Conservation (phyloP, 139 green algal species). For the Choricystis sp. region DNA sequence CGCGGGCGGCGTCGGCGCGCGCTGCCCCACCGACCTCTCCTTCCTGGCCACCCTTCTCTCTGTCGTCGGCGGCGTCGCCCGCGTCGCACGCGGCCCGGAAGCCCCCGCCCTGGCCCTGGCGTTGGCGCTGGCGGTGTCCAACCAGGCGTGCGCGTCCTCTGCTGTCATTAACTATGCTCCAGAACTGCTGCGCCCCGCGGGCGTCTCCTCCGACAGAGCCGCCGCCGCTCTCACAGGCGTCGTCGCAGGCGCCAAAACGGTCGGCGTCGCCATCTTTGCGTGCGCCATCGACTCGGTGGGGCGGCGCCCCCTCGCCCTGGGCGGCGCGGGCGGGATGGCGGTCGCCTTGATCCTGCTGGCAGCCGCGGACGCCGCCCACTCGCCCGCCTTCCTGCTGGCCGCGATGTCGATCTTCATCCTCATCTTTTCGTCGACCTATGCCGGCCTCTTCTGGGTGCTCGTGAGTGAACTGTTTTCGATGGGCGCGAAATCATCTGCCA, state of each 20-base stretch:
- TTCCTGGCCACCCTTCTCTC: background rate
- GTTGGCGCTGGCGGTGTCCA: constrained; percentile 52
- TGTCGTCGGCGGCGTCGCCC: too few relatives aligned
- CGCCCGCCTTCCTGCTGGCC: constrained; percentile 16
- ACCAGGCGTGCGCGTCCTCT: constrained; percentile 48
- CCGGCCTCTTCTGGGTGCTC: constrained; percentile 66
- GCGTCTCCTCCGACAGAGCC: constrained; percentile 13
- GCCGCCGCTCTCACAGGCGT: constrained; percentile 25
- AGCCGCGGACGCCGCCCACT: constrained; percentile 9
- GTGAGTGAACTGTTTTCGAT: constrained; percentile 60
- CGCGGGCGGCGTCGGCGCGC: too few relatives aligned
- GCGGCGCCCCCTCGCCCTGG: background rate
- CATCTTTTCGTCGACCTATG: constrained; percentile 36
- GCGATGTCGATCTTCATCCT: constrained; percentile 66
- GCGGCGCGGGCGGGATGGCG: constrained; percentile 6
- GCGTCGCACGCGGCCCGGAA: constrained; percentile 7
- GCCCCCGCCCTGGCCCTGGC: constrained; percentile 32
- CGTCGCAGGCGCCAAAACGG: constrained; percentile 38
- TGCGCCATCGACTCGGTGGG: background rate
- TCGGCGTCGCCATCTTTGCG: constrained; percentile 10
- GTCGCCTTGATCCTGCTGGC: constrained; percentile 17
- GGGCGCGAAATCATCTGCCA: constrained; percentile 36
- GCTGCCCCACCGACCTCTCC: background rate
- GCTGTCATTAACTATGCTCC: constrained; percentile 76
- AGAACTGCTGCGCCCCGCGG: constrained; percentile 15